Percentiles rank a stretch among this genome's conserved stretches.
phyloP scores from a whole-genome alignment of 1,284 basidiomycete genomes.

The Veloboletus limbatus region DNA sequence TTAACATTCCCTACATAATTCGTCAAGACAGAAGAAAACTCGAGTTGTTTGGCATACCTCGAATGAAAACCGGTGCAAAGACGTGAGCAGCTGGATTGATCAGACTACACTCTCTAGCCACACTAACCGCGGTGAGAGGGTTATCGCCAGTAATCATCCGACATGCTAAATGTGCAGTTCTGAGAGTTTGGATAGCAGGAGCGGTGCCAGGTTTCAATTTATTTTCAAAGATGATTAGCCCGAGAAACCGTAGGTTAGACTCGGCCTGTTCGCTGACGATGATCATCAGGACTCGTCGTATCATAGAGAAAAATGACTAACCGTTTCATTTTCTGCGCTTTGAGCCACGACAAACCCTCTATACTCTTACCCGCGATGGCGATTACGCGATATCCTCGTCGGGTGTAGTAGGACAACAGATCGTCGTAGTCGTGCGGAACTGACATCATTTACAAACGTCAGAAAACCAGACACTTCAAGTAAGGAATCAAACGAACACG shows the following conservation, averaged over 20 bases:
- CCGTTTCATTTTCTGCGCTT: conserved; percentile 96
- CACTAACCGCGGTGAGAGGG: conserved; percentile 93
- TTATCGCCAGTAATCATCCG: conserved; percentile 99
- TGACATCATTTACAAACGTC: conserved; percentile 32
- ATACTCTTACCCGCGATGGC: conserved; percentile 97
- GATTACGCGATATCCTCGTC: conserved; percentile 96
- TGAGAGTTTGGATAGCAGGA: conserved; percentile 87
- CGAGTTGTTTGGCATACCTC: conserved; percentile 47
- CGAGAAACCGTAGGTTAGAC: conserved; percentile 87
- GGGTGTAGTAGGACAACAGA: conserved; percentile 94
- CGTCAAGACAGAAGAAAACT: not conserved
- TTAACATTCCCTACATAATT: conserved; percentile 53
- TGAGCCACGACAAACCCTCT: conserved; percentile 94
- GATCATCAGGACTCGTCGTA: conserved; percentile 2
- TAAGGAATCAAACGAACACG: conserved; percentile 58
- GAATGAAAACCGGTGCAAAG: conserved; percentile 83
- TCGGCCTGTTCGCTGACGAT: conserved; percentile 88
- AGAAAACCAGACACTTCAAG: conserved; percentile 2
- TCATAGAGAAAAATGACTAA: conserved; percentile 33
- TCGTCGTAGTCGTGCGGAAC: conserved; percentile 98
- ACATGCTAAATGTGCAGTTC: conserved; percentile 88
- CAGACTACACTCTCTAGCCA: conserved; percentile 92
- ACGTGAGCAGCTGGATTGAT: conserved; percentile 89
- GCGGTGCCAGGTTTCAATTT: conserved; percentile 94
- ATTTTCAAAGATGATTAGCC: conserved; percentile 98